These are phyloP conservation scores for Sarocladiaceae sp. DNA, from an alignment of 2,329 filamentous ascomycete species.

Conservation along the genomic window DNA sequence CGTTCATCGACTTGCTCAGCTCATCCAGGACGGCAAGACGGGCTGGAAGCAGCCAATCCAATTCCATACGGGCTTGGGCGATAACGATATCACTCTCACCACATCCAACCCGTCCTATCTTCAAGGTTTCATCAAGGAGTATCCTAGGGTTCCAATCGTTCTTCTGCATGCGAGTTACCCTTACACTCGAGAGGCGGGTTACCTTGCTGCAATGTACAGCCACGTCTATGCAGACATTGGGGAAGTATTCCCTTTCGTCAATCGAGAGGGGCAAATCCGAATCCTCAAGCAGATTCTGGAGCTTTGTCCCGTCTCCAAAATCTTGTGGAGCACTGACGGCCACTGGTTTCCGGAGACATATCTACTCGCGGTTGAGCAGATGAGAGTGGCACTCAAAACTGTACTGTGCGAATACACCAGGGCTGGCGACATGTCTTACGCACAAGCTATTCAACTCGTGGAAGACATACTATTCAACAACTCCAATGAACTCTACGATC, in stretches of 20 bases:
- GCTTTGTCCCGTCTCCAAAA: slow-evolving; percentile 68
- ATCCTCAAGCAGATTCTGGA: slow-evolving; percentile 71
- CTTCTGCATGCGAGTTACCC: slow-evolving; percentile 79
- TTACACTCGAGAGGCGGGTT: slow-evolving; percentile 73
- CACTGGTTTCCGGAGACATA: slow-evolving; percentile 78
- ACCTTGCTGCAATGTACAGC: slow-evolving; percentile 70
- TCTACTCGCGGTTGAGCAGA: slow-evolving; percentile 66
- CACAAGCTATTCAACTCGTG: slow-evolving; percentile 60
- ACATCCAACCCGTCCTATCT: slow-evolving; percentile 71
- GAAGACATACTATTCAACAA: slow-evolving; percentile 72
- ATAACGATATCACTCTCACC: slow-evolving; percentile 69
- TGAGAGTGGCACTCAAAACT: slow-evolving; percentile 64
- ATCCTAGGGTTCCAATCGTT: slow-evolving; percentile 68
- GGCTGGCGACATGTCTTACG: slow-evolving; percentile 55
- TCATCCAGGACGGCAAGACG: slow-evolving; percentile 43
- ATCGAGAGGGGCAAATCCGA: slow-evolving; percentile 68
- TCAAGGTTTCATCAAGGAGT: slow-evolving; percentile 67
- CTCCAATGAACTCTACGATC: slow-evolving; percentile 68
- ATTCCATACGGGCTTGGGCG: slow-evolving; percentile 79
- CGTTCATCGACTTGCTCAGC: slow-evolving; percentile 58
- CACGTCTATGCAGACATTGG: slow-evolving; percentile 83
- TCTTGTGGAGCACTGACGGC: slow-evolving; percentile 77
- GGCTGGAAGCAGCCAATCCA: slow-evolving; percentile 67
- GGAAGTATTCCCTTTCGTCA: slow-evolving; percentile 76
- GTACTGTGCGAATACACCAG: slow-evolving; percentile 65